Evolutionary conservation across 73 alveolate genomes (phyloP), one percentile per base, ranked within the genome.

Genomic region (Urostyla sp.): DNA sequence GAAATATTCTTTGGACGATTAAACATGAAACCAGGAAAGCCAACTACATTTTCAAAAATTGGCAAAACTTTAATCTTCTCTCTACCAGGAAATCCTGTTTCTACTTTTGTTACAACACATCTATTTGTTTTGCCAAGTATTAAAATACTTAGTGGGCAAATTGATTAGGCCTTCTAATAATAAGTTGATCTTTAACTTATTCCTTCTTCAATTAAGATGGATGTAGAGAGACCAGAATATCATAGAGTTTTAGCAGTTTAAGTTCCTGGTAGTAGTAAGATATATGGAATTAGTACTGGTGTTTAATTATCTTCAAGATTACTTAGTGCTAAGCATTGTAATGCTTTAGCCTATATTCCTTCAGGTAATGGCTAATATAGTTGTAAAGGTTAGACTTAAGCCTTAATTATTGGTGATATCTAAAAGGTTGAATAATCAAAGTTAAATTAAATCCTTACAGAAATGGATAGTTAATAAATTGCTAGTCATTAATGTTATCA

Each of bases 21-120:
- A 73, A 84, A 91, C 54, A 91, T 91, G 97, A 91, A 91, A 55
- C 97, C 97, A 6, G 97, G 96, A 28, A 92, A 89, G 80, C 96
- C 96, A 21, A 85, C 92, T 20, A 92, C 98, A 21, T 85, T 89
- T 46, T 94, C 89, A 0, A 63, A 58, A 7, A 31, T 84, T 23
- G 46, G 63, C 32, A 37, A 38, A 0, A 56, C 60, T 67, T 36
- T 75, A 10, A 81, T 80, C n/a, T 85, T 89, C 36, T 86, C 93
- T 6, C 82, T 89, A 6, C 92, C 91, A 11, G 98, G 98, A 8
- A 92, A 92, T 50, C 98, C 98, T 0, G 98, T 89, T n/a, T 69
- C 91, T 34, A 77, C 94, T 61, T 92, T 92, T 66, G 98, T 92
- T 21, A 75, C 94, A 46, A 44, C 88, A 46, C 82, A 92, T 32